Evolutionary conservation across 805 yeast species (phyloP).

Genomic region (Saccharomycopsis oosterbeekiorum): DNA sequence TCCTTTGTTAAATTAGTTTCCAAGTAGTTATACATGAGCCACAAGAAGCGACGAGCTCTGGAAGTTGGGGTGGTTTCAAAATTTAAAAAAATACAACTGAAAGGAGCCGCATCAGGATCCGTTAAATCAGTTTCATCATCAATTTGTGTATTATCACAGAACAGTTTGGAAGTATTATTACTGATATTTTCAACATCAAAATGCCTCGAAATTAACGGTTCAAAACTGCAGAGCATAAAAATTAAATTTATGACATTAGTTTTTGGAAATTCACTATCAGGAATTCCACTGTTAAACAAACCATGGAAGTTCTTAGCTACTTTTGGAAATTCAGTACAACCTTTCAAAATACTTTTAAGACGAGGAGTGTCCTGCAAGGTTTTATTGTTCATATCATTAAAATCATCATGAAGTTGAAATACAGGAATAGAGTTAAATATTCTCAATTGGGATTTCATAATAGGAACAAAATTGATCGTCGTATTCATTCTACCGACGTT

Average conservation of each 20-base stretch:
- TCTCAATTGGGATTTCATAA: constrained; percentile 87
- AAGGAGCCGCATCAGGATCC: constrained; percentile 33
- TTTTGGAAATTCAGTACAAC: constrained; percentile 63
- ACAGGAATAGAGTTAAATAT: constrained; percentile 93
- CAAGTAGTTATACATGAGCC: constrained; percentile 73
- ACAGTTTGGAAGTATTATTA: not conserved
- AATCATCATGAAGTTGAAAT: constrained; percentile 52
- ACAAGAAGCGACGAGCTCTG: constrained; percentile 65
- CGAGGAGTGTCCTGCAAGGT: constrained; percentile 94
- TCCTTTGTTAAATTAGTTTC: constrained; percentile 58
- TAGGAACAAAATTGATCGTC: constrained; percentile 87
- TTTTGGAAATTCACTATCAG: constrained; percentile 27
- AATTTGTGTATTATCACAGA: constrained; percentile 1
- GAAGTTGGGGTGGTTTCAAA: constrained; percentile 49
- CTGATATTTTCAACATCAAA: constrained; percentile 20
- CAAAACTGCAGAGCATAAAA: constrained; percentile 61
- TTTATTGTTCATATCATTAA: constrained; percentile 37
- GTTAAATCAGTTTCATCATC: constrained; percentile 18
- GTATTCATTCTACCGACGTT: constrained; percentile 93
- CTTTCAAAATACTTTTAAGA: constrained; percentile 78
- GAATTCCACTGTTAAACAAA: constrained; percentile 28
- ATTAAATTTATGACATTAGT: constrained; percentile 69
- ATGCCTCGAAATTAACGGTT: constrained; percentile 37
- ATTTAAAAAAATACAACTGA: constrained; percentile 68
- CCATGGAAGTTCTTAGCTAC: constrained; percentile 41